A percentile compares a stretch with the other conserved stretches of the same genome.
phyloP scores from a whole-genome alignment of 371 early-diverging fungal species.

The Mortierella sp. region DNA sequence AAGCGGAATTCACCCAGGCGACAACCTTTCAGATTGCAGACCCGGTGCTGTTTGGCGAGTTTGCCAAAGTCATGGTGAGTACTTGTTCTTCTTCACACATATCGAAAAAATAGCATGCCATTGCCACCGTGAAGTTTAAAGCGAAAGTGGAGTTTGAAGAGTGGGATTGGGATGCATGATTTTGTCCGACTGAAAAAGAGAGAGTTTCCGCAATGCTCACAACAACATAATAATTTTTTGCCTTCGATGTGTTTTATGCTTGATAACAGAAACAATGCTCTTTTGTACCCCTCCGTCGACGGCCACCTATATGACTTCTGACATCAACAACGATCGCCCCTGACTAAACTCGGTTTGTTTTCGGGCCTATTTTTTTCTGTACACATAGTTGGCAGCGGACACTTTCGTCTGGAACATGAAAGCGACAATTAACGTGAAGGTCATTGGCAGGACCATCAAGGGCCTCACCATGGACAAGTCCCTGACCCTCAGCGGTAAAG shows the following conservation, averaged over 20 bases:
- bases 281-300: too few species aligned
- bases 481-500: constrained; percentile 31
- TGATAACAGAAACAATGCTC: too few species aligned
- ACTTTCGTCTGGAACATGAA: constrained; percentile 37
- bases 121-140: background rate
- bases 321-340: background rate
- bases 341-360: too few species aligned
- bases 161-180: background rate
- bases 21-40: constrained; percentile 46
- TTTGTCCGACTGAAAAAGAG: background rate
- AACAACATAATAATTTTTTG: background rate
- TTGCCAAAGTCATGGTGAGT: constrained; percentile 53
- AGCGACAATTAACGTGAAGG: constrained; percentile 28
- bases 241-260: background rate
- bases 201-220: background rate
- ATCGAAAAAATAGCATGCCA: background rate
- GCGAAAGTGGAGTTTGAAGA: background rate
- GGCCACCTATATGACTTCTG: background rate
- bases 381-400: constrained; percentile 27
- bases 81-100: background rate
- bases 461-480: constrained; percentile 39
- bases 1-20: constrained; percentile 31
- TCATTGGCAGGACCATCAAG: constrained; percentile 46
- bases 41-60: constrained; percentile 43
- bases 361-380: background rate